Evolutionary conservation across 306 rosid species (phyloP).

Genomic region (Citrullus amarus): DNA sequence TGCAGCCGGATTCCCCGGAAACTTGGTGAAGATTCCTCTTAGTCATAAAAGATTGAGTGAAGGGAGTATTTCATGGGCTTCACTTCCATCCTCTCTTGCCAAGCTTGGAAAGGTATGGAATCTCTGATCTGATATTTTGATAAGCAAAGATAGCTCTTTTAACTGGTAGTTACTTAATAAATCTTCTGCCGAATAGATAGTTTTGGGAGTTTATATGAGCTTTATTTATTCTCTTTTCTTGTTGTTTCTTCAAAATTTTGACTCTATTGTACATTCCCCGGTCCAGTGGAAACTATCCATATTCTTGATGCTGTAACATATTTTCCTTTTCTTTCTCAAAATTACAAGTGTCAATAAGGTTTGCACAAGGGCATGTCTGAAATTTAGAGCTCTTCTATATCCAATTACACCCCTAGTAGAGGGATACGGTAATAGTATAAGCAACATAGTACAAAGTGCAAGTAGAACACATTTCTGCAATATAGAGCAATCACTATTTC

Average conservation of each 20-base stretch:
- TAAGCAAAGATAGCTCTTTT: not conserved
- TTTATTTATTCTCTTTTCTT: not conserved
- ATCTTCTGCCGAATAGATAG: not conserved
- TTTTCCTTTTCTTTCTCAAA: not conserved
- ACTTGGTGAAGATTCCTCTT: slow-evolving; percentile 59
- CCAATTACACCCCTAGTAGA: not conserved
- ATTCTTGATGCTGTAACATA: not conserved
- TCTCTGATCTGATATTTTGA: not conserved
- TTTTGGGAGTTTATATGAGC: not conserved
- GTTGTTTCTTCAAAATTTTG: not conserved
- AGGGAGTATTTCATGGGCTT: slow-evolving; percentile 66
- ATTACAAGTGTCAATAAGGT: not conserved
- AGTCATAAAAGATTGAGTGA: slow-evolving; percentile 58
- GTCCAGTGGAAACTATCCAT: not conserved
- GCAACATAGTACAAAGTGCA: not conserved
- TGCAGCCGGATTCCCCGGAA: slow-evolving; percentile 50
- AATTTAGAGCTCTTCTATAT: not conserved
- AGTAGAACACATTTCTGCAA: not conserved
- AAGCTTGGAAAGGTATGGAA: slow-evolving; percentile 83
- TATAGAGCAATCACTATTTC: not conserved
- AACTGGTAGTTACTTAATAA: not conserved
- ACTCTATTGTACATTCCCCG: not conserved
- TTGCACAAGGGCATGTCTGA: not conserved
- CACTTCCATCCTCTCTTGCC: slow-evolving; percentile 75
- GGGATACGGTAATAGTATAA: not conserved